Percentiles rank a stretch among this genome's conserved stretches.
phyloP scores from a whole-genome alignment of 257 asterid genomes.

The Solanum pimpinellifolium region DNA sequence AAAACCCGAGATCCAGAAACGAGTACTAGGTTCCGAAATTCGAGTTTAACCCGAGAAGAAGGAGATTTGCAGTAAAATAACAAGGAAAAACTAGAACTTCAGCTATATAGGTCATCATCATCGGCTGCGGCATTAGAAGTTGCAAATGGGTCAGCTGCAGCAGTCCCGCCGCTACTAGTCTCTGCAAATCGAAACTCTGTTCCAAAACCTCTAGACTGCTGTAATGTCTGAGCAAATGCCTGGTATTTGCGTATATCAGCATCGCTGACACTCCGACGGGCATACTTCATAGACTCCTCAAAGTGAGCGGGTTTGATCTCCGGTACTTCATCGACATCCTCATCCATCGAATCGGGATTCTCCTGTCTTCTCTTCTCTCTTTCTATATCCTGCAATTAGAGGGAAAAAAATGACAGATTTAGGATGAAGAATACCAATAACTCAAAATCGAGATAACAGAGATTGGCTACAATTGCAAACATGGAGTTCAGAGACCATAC shows the following conservation, averaged over 20 bases:
- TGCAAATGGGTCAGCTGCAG: constrained; percentile 37
- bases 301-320: constrained; percentile 55
- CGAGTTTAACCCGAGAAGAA: background rate
- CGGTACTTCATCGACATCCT: constrained; percentile 37
- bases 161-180: constrained; percentile 4
- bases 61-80: background rate
- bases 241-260: constrained; percentile 68
- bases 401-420: background rate
- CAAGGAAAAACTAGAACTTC: background rate
- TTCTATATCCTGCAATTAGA: constrained; percentile 37
- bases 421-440: background rate
- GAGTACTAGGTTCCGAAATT: background rate
- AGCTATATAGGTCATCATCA: constrained; percentile 48
- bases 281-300: constrained; percentile 64
- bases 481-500: background rate
- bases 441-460: background rate
- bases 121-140: constrained; percentile 38
- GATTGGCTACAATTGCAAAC: background rate
- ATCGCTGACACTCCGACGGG: constrained; percentile 57
- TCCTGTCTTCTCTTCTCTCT: constrained; percentile 32
- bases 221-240: constrained; percentile 54
- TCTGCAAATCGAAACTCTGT: constrained; percentile 53
- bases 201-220: constrained; percentile 64
- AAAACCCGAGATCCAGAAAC: background rate
- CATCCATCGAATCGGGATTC: constrained; percentile 42